phyloP scores from a whole-genome alignment of 2,329 filamentous ascomycete genomes.

The Fusarium cicatricum region DNA sequence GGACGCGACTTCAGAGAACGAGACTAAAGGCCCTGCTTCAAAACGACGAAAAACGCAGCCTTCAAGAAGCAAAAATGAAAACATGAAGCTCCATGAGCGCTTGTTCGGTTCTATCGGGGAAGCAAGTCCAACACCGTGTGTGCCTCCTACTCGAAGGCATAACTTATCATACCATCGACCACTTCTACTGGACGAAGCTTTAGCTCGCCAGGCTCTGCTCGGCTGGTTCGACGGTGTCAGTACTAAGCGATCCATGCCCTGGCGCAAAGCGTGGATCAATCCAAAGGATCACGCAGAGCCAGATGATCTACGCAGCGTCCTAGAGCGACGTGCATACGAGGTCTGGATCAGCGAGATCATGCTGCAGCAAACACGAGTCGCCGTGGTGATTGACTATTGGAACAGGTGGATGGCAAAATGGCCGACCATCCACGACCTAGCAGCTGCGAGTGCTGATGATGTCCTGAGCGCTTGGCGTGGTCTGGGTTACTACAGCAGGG shows the following conservation, averaged over 20 bases:
- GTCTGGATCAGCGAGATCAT: conserved; percentile 75
- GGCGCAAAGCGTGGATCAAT: conserved; percentile 66
- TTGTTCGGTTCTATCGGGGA: conserved; percentile 23
- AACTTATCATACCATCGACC: conserved; percentile 58
- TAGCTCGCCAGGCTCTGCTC: conserved; percentile 52
- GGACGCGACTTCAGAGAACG: conserved; percentile 32
- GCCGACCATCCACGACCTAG: conserved; percentile 66
- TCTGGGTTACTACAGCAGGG: conserved; percentile 71
- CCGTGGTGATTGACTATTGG: conserved; percentile 70
- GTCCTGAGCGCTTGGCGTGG: conserved; percentile 68
- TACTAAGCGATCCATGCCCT: conserved; percentile 62
- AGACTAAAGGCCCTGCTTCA: conserved; percentile 28
- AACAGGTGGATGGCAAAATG: conserved; percentile 67
- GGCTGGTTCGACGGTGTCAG: conserved; percentile 61
- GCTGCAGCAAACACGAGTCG: conserved; percentile 72
- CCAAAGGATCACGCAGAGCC: conserved; percentile 43
- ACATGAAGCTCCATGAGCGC: conserved; percentile 21
- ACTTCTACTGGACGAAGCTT: conserved; percentile 52
- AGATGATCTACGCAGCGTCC: conserved; percentile 49
- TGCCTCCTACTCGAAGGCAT: conserved; percentile 45
- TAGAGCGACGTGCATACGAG: conserved; percentile 67
- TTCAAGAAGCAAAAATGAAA: conserved; percentile 16
- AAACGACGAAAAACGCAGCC: conserved; percentile 37
- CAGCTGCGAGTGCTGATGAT: conserved; percentile 61
- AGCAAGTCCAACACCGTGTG: conserved; percentile 15